These are phyloP conservation scores for Eutrema heterophyllum DNA, from an alignment of 345 rosid species.

Conservation along the genomic window DNA sequence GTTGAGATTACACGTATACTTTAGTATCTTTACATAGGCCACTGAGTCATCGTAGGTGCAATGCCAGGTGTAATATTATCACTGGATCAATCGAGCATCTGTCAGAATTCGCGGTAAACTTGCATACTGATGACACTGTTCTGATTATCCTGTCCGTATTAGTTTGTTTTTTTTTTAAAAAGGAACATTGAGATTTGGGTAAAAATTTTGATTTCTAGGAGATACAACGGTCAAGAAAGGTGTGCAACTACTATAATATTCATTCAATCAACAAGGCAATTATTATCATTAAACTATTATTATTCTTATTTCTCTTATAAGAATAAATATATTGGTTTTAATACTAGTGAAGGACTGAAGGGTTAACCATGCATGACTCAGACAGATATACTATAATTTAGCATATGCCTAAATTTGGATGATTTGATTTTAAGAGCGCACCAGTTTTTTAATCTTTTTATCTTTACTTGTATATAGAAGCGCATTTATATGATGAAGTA, in stretches of 20 bases:
- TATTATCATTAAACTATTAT: not conserved
- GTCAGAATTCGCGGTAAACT: conserved; percentile 2
- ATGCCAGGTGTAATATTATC: not conserved
- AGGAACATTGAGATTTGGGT: not conserved
- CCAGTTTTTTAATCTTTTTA: too few species aligned
- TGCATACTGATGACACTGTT: not conserved
- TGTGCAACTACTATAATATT: not conserved
- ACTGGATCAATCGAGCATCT: not conserved
- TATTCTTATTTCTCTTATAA: too few species aligned
- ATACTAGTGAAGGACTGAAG: too few species aligned
- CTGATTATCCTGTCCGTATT: conserved; percentile 4
- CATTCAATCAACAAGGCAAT: not conserved
- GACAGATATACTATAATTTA: too few species aligned
- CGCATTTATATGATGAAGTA: not conserved
- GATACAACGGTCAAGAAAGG: not conserved
- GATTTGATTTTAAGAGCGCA: too few species aligned
- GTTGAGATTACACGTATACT: not conserved
- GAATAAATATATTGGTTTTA: too few species aligned
- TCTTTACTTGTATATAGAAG: not conserved
- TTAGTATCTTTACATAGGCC: not conserved
- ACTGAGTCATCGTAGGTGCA: not conserved
- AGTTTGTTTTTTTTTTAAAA: not conserved
- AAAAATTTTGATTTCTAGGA: not conserved
- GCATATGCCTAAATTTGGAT: not conserved
- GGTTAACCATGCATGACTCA: too few species aligned